Percentiles rank a stretch among this genome's conserved stretches.
Evolutionary conservation across 768 basidiomycete species (phyloP).

Genomic region (Nidula microcarpa): DNA sequence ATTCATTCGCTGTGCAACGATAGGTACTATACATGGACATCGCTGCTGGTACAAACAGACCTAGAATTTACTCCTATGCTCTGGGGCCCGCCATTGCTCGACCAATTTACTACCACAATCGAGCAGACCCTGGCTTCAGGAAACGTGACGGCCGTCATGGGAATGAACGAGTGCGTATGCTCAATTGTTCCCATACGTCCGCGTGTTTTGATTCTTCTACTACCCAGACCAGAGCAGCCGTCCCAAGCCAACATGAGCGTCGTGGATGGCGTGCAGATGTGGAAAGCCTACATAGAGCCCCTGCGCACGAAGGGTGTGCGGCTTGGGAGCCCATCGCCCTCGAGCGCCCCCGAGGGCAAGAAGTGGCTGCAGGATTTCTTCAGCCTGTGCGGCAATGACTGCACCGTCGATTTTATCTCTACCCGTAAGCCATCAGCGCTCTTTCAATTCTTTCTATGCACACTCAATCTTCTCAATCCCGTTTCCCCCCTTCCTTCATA

Average conservation of each 20-base stretch:
- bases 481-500: not conserved
- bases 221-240: conserved; percentile 11
- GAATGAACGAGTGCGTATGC: conserved; percentile 46
- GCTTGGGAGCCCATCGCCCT: not conserved
- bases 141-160: conserved; percentile 39
- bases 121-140: conserved; percentile 31
- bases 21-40: conserved; percentile 55
- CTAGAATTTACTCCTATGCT: conserved; percentile 58
- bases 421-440: too few relatives aligned
- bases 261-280: not conserved
- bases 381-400: not conserved
- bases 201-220: too few relatives aligned
- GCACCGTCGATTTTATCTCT: not conserved
- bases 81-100: conserved; percentile 40
- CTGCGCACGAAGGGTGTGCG: not conserved
- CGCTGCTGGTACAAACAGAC: conserved; percentile 24
- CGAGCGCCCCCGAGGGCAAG: not conserved
- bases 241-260: not conserved
- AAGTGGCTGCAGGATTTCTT: not conserved
- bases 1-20: not conserved
- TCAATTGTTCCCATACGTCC: not conserved
- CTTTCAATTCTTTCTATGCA: too few relatives aligned
- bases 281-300: not conserved
- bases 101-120: conserved; percentile 36
- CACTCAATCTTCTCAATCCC: too few relatives aligned